Evolutionary conservation across 192 early-diverging fungal species (phyloP), one percentile per base, ranked within the genome.

Genomic region (Haplosporangium gracile): DNA sequence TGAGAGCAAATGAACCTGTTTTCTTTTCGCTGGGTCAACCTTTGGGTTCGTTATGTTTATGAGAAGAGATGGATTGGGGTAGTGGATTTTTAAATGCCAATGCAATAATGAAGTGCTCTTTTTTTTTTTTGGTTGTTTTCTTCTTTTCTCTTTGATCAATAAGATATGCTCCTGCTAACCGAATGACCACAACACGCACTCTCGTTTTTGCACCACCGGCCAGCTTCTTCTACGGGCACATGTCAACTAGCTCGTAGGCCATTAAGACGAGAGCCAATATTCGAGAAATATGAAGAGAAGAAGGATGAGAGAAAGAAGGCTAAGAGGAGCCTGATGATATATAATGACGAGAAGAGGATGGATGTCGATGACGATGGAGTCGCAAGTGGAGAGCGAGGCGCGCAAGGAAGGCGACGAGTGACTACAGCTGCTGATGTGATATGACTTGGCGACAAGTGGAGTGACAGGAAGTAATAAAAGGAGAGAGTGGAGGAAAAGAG

Each of bases 1-100:
- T 72, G 70, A 43, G 71, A 72, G 71, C 71, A 45, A 38, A 65
- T 32, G 60, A 29, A 29, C 60, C 32, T 65, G 60, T 65, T 32
- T 26, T 65, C 29, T 26, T 65, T 65, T 65, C 29, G 49, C 5
- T 51, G 49, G 49, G 49, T 51, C 49, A 18, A 51, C 49, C 26
- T 32, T 15, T 32, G 9, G 9, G 4, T 65, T 13, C 15, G 11
- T 65, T 26, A 15, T 65, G 60, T 29, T 60, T 65, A 29, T 11
- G n/a, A 22, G 49, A 51, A 51, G 9, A 10, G 60, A 65, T 65
- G 29, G 60, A 65, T 32, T 57, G 24, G 60, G 29, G 15, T 32
- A 57, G 7, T 15, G 60, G 26, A 32, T 65, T 32, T 32, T 32
- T 32, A 32, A 65, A 65, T 65, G 60, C 60, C 60, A 34, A 32